Evolutionary conservation across 306 rosid species (phyloP).

Genomic region (Sechiopsis laciniata): DNA sequence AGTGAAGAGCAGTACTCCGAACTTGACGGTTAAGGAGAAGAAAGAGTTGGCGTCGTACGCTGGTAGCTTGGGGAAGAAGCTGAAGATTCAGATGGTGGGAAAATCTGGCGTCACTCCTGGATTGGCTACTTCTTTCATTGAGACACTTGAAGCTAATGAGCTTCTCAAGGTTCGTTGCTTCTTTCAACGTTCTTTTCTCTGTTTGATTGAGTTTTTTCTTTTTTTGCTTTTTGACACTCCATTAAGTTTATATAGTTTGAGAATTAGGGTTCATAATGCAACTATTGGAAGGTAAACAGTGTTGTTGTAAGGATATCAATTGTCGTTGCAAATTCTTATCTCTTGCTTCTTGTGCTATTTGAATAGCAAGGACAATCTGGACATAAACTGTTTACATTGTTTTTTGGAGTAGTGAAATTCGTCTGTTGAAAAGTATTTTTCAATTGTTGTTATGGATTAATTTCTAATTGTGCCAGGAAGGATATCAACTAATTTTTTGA

Average conservation of each 20-base stretch:
- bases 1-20: slow-evolving; percentile 48
- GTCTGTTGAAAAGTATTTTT: not conserved
- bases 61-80: slow-evolving; percentile 79
- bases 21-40: slow-evolving; percentile 66
- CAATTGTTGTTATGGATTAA: not conserved
- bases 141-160: slow-evolving; percentile 85
- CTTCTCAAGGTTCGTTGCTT: slow-evolving; percentile 67
- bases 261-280: not conserved
- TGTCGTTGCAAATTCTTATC: not conserved
- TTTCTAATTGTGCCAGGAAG: no score
- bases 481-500: no score
- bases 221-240: not conserved
- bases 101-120: slow-evolving; percentile 71
- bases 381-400: not conserved
- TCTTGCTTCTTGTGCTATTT: not conserved
- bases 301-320: not conserved
- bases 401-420: not conserved
- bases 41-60: slow-evolving; percentile 81
- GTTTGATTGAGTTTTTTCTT: not conserved
- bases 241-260: not conserved
- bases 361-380: not conserved
- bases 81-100: slow-evolving; percentile 81
- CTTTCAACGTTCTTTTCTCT: not conserved
- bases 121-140: slow-evolving; percentile 61
- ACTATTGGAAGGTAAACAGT: not conserved